Evolutionary conservation across 371 early-diverging fungal species (phyloP), one percentile per base, ranked within the genome.

Genomic region (Apophysomyces trapeziformis): DNA sequence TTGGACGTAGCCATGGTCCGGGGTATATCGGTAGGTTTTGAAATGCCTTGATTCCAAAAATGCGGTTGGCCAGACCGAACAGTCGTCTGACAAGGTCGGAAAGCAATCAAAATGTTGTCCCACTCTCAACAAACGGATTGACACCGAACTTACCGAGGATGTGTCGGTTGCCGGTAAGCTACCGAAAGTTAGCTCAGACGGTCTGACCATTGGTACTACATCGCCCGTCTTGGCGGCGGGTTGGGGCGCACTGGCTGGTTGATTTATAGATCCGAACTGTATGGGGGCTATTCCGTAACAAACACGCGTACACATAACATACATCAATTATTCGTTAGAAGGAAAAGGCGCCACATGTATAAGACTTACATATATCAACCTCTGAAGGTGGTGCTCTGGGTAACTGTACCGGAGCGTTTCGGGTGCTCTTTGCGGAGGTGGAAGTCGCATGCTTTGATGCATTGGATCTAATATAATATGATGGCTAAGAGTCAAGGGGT

Each of bases 211-310:
- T 46, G 74, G 59, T 44, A 75, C 41, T 14, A 62, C 62, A 9
- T 67, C 58, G 32, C 56, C 64, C 32, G 64, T 66, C 57, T 54
- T 65, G 21, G 58, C 64, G 26, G 68, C 58, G 12, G 72, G 44
- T 43, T 71, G 50, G 11, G 71, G 36, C 9, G 69, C 61, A 60
- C 70, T 75, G 21, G 9, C 11, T 16, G 74, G 36, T 54, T 80
- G 77, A 66, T 80, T 82, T 65, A 87, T 75, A 16, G 87, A 85
- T 66, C 87, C 87, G 76, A 87, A 87, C 45, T 81, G 83, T 69
- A 87, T 83, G 26, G 83, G 73, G 47, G 74, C 70, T 75, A 63
- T 32, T 4, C 9, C n/a, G 39, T 43, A 58, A 7, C 50, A 45
- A 7, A 45, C 12, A 13, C 16, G 13, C n/a, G 6, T 6, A 13